Evolutionary conservation across 2,329 filamentous ascomycete genomes (phyloP), one percentile per base, ranked within the genome.

Genomic region (Thelonectria discophora): DNA sequence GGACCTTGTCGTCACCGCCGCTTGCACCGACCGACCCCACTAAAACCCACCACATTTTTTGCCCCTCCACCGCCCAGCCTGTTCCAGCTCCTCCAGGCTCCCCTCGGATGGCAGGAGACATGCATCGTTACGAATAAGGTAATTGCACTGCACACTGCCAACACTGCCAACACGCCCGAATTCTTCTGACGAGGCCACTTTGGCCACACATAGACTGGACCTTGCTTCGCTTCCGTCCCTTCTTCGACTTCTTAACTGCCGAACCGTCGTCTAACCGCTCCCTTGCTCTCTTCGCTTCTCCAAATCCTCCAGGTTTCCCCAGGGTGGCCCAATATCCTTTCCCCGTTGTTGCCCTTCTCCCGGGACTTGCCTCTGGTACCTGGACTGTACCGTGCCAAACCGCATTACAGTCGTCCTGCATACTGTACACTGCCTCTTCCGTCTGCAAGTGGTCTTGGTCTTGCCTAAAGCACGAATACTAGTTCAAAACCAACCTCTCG

Each of bases 1-100:
- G 9, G 47, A 27, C 42, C 55, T 58, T 68, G 66, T 68, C 64
- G 65, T 71, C 68, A 72, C 69, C 69, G 65, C 67, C 62, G 47
- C 59, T 53, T 40, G 39, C 57, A 56, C 65, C 60, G 61, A 65
- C 39, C 42, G 43, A 37, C 45, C 57, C 27, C 57, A 50, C 57
- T 55, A 55, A 17, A 51, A 46, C 62, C 60, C 50, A 55, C 43
- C 15, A 20, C 21, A 56, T 53, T 58, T 39, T 39, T 58, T 66
- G 65, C 69, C 66, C 68, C 68, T 69, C 67, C 58, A 65, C 27
- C 8, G 27, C 9, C 27, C 27, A 30, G 27, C 5, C 54, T 60
- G 48, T 58, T 58, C 58, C 37, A 40, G n/a, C 37, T n/a, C 37
- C 37, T 40, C 37, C 21, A 24, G 21, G 15, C 59, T 65, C 43